Evolutionary conservation across 345 rosid genomes (phyloP).

Genomic region (rapeseed (Brassica napus)): Da-Ae NC_063450.1:54776501-54777000

Average conservation of each 20-base stretch:
- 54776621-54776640: background rate
- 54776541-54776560: background rate
- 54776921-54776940: conserved; percentile 18
- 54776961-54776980: conserved; percentile 36
- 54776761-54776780: too few relatives aligned
- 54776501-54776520: background rate
- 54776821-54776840: too few relatives aligned
- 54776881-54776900: too few relatives aligned
- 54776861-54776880: background rate
- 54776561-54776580: background rate
- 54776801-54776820: too few relatives aligned
- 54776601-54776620: background rate
- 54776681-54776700: background rate
- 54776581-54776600: background rate
- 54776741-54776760: too few relatives aligned
- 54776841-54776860: background rate
- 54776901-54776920: background rate
- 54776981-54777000: conserved; percentile 26
- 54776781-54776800: too few relatives aligned
- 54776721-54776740: too few relatives aligned
- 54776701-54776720: too few relatives aligned
- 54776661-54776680: background rate
- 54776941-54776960: conserved; percentile 1
- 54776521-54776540: background rate
- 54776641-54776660: background rate